A percentile compares a stretch with the other conserved stretches of the same genome.
Evolutionary conservation across 148 eudicot species (phyloP).

Genomic region (Suaeda aralocaspica): DNA sequence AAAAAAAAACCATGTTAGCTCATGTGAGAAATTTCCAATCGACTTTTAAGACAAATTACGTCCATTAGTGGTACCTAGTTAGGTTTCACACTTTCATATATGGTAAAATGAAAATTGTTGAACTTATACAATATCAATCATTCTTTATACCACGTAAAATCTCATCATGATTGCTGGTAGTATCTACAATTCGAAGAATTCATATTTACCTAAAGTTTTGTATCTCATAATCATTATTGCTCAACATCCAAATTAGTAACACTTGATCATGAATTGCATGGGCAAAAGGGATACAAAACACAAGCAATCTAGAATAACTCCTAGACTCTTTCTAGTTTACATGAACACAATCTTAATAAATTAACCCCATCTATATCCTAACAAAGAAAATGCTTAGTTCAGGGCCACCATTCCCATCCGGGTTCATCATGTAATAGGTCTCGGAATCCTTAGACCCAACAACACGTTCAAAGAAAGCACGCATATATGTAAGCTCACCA

Average conservation of each 20-base stretch:
- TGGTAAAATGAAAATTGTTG: too few species aligned
- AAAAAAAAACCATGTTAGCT: too few species aligned
- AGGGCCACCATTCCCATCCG: slow-evolving; percentile 74
- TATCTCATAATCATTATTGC: not conserved
- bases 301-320: slow-evolving; percentile 1
- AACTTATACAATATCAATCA: too few species aligned
- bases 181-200: slow-evolving; percentile 5
- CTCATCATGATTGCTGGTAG: not conserved
- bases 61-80: too few species aligned
- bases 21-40: too few species aligned
- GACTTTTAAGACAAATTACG: too few species aligned
- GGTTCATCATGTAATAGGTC: slow-evolving; percentile 87
- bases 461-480: slow-evolving; percentile 69
- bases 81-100: too few species aligned
- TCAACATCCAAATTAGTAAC: not conserved
- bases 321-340: not conserved
- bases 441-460: slow-evolving; percentile 78
- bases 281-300: not conserved
- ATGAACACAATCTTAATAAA: not conserved
- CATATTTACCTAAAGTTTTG: not conserved
- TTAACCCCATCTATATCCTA: slow-evolving; percentile 30
- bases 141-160: not conserved
- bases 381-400: slow-evolving; percentile 90
- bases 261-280: slow-evolving; percentile 1
- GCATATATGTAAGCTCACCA: slow-evolving; percentile 82